These are phyloP conservation scores for Lepidium didymum DNA, from an alignment of 345 rosid species.

Conservation along the genomic window DNA sequence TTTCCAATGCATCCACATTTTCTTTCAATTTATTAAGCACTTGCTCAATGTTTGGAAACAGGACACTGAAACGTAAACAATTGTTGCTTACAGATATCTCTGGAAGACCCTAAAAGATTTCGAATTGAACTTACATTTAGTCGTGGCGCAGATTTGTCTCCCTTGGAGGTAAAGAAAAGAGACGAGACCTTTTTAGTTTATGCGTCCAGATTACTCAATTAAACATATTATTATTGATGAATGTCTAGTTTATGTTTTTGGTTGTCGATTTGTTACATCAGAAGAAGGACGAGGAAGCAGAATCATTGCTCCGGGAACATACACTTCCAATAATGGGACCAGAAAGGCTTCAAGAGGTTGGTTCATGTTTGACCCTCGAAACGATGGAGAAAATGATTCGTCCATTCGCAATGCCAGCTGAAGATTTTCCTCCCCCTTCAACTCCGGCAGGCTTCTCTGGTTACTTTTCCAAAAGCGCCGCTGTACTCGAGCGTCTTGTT, in stretches of 20 bases:
- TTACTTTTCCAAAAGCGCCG: constrained; percentile 88
- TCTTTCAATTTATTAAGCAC: neutral
- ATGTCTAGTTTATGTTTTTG: neutral
- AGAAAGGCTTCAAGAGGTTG: constrained; percentile 91
- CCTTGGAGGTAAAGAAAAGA: constrained; percentile 60
- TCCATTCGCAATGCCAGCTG: constrained; percentile 96
- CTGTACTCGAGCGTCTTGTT: constrained; percentile 75
- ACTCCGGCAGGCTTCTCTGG: constrained; percentile 92
- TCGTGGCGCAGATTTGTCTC: constrained; percentile 96
- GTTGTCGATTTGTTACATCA: constrained; percentile 4
- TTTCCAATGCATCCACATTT: constrained; percentile 6
- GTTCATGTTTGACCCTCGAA: constrained; percentile 76
- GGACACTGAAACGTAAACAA: neutral
- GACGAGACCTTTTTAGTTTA: neutral
- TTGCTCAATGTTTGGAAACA: neutral
- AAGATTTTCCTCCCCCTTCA: constrained; percentile 94
- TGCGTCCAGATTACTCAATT: neutral
- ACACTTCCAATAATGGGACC: constrained; percentile 97
- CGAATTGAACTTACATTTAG: constrained; percentile 89
- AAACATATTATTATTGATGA: neutral
- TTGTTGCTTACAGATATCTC: constrained; percentile 45
- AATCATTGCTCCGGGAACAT: constrained; percentile 81
- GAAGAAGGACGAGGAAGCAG: constrained; percentile 63
- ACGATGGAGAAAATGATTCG: constrained; percentile 93
- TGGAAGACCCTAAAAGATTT: constrained; percentile 86